These are phyloP conservation scores for Excoecaria cochinchinensis DNA, from an alignment of 345 rosid genomes.

Conservation along the genomic window DNA sequence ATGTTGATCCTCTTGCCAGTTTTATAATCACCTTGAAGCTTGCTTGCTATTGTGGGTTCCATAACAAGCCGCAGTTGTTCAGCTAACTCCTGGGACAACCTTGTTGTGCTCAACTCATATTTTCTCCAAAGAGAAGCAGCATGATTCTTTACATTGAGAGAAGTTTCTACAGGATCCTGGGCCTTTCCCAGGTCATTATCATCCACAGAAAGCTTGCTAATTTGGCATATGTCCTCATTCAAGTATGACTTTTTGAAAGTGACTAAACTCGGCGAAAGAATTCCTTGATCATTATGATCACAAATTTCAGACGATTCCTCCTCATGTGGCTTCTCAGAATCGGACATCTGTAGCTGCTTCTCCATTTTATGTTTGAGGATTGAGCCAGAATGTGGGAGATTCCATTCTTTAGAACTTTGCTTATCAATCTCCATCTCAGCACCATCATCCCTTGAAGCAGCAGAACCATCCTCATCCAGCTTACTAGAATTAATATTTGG, in stretches of 20 bases:
- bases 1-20: constrained; percentile 96
- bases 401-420: constrained; percentile 40
- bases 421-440: constrained; percentile 66
- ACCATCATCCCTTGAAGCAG: constrained; percentile 41
- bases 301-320: constrained; percentile 35
- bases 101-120: constrained; percentile 70
- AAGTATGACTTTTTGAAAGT: constrained; percentile 46
- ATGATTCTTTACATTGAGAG: constrained; percentile 39
- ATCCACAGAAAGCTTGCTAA: constrained; percentile 45
- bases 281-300: constrained; percentile 34
- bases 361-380: constrained; percentile 35
- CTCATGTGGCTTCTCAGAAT: constrained; percentile 33
- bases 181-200: constrained; percentile 40
- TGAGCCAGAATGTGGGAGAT: constrained; percentile 34
- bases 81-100: constrained; percentile 86
- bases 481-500: constrained; percentile 41
- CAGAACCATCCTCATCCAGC: constrained; percentile 46
- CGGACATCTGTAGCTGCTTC: constrained; percentile 42
- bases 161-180: constrained; percentile 44
- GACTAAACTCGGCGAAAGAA: constrained; percentile 47
- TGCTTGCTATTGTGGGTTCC: constrained; percentile 93
- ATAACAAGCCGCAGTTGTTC: constrained; percentile 90
- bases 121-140: constrained; percentile 71
- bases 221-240: constrained; percentile 41
- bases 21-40: constrained; percentile 93